These are phyloP conservation scores for Trichoderma sp. DNA, from an alignment of 2,329 filamentous ascomycete species.

Conservation along the genomic window DNA sequence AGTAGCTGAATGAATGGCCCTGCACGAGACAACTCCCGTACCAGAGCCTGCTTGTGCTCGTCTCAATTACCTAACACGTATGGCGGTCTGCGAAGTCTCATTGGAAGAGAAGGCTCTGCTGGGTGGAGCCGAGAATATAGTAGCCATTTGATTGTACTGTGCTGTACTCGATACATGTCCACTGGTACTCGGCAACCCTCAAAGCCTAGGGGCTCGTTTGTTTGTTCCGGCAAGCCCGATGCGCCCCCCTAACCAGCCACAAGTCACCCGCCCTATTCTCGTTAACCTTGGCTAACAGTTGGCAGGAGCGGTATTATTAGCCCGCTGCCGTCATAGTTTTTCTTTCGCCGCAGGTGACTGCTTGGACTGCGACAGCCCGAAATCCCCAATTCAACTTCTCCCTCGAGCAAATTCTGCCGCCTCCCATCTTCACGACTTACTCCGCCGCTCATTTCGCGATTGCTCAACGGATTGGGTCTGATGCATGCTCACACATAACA, in stretches of 20 bases:
- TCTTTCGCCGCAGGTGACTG: neutral
- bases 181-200: neutral
- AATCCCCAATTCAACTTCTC: neutral
- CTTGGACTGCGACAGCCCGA: neutral
- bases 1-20: neutral
- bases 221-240: neutral
- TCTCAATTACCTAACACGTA: neutral
- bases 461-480: conserved; percentile 28
- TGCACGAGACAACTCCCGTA: neutral
- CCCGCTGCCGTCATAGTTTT: neutral
- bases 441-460: conserved; percentile 47
- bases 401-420: conserved; percentile 2
- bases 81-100: neutral
- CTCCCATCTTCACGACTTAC: conserved; percentile 39
- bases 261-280: neutral
- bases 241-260: neutral
- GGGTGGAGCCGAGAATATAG: neutral
- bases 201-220: neutral
- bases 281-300: neutral
- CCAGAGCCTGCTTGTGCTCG: neutral
- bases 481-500: conserved; percentile 24
- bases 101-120: neutral
- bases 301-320: neutral
- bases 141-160: neutral
- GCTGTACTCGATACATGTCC: neutral